Percentiles rank a stretch among this genome's conserved stretches.
Conservation (phyloP, 257 asterid genomes). For the Solanum chaucha region DNA sequence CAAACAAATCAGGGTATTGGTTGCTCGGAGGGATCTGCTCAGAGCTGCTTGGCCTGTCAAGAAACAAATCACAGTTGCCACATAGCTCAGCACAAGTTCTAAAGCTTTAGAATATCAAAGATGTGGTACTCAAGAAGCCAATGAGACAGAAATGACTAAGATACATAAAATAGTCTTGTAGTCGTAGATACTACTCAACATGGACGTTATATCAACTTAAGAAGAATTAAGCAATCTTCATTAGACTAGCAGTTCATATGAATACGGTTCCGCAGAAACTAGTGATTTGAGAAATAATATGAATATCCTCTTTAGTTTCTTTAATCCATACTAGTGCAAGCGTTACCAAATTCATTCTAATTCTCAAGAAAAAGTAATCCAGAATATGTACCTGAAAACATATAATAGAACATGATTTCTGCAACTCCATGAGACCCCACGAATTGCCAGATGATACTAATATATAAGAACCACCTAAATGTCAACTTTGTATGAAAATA, state of each 20-base stretch:
- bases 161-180: background rate
- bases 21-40: slow-evolving; percentile 31
- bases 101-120: background rate
- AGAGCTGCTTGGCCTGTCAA: slow-evolving; percentile 58
- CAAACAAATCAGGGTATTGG: slow-evolving; percentile 56
- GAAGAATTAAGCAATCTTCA: background rate
- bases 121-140: background rate
- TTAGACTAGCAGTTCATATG: background rate
- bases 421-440: background rate
- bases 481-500: background rate
- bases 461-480: background rate
- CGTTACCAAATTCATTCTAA: background rate
- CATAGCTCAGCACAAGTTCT: background rate
- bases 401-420: background rate
- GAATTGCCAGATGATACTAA: background rate
- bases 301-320: background rate
- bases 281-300: background rate
- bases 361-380: background rate
- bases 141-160: background rate
- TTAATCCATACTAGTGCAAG: background rate
- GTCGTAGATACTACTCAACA: background rate
- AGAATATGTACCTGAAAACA: background rate
- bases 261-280: background rate
- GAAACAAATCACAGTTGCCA: slow-evolving; percentile 1
- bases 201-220: background rate